phyloP scores from a whole-genome alignment of 2,329 filamentous ascomycete species.

The Emericellopsis atlantica region DNA sequence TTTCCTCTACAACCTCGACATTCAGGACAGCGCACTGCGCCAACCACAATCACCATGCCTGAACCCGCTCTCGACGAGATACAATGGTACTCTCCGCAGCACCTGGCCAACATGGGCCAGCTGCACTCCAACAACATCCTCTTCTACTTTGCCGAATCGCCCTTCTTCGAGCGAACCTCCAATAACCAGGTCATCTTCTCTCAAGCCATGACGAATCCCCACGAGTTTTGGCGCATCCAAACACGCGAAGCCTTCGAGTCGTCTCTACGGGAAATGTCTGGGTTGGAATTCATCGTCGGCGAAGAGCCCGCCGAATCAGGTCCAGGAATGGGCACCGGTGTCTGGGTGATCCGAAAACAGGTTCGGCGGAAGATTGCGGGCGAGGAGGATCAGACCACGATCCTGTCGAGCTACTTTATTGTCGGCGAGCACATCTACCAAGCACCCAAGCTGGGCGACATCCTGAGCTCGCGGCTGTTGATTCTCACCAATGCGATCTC shows the following conservation, averaged over 20 bases:
- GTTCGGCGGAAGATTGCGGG: slow-evolving; percentile 42
- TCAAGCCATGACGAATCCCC: slow-evolving; percentile 49
- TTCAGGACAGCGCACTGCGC: no score
- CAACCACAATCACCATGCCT: background rate
- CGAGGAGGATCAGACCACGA: slow-evolving; percentile 33
- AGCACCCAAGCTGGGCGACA: slow-evolving; percentile 48
- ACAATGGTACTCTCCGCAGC: slow-evolving; percentile 45
- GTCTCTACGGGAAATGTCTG: slow-evolving; percentile 50
- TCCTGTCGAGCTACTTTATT: slow-evolving; percentile 51
- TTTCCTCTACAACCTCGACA: no score
- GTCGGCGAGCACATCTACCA: slow-evolving; percentile 56
- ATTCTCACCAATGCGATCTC: slow-evolving; percentile 28
- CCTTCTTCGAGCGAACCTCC: slow-evolving; percentile 55
- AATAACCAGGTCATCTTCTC: slow-evolving; percentile 53
- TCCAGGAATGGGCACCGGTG: slow-evolving; percentile 52
- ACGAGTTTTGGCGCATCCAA: slow-evolving; percentile 42
- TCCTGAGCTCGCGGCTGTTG: slow-evolving; percentile 47
- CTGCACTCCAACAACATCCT: slow-evolving; percentile 54
- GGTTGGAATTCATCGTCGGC: slow-evolving; percentile 54
- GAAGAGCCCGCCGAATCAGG: slow-evolving; percentile 52
- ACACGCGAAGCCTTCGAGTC: slow-evolving; percentile 53
- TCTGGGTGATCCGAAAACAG: slow-evolving; percentile 61
- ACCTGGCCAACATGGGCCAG: slow-evolving; percentile 37
- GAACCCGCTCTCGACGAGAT: slow-evolving; percentile 49
- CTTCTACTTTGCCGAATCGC: slow-evolving; percentile 55